Evolutionary conservation across 805 yeast genomes (phyloP).

Genomic region (Barnettozyma pratensis): DNA sequence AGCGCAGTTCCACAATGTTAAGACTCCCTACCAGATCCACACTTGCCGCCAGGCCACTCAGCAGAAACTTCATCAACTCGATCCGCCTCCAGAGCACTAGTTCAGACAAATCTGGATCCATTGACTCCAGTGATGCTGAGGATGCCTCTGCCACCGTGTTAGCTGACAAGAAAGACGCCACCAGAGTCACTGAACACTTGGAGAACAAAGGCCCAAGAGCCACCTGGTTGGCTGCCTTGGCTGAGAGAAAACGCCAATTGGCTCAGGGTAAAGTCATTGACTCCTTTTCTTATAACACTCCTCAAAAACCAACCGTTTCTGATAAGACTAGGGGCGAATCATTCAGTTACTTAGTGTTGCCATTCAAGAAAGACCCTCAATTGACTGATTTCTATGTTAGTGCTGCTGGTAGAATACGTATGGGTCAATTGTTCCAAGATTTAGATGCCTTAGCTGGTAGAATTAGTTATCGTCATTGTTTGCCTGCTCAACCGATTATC

Average conservation of each 20-base stretch:
- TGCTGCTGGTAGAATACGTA: constrained; percentile 86
- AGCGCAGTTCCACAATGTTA: not conserved
- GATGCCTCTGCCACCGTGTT: constrained; percentile 71
- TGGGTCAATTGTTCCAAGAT: constrained; percentile 92
- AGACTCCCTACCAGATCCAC: not conserved
- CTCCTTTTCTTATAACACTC: constrained; percentile 65
- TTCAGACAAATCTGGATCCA: constrained; percentile 30
- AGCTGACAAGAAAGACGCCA: constrained; percentile 54
- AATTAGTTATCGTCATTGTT: constrained; percentile 86
- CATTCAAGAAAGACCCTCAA: constrained; percentile 80
- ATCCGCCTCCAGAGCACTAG: constrained; percentile 11
- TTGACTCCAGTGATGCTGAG: constrained; percentile 55
- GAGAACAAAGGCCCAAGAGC: constrained; percentile 36
- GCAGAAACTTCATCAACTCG: not conserved
- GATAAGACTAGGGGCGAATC: constrained; percentile 79
- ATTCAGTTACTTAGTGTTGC: constrained; percentile 61
- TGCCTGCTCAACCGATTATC: constrained; percentile 94
- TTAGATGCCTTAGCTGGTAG: constrained; percentile 91
- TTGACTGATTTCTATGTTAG: constrained; percentile 83
- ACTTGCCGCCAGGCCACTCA: not conserved
- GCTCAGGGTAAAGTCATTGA: constrained; percentile 71
- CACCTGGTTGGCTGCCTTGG: constrained; percentile 85
- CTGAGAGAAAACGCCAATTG: constrained; percentile 63
- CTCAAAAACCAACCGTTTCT: constrained; percentile 61
- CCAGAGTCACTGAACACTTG: constrained; percentile 28